Evolutionary conservation across 1,139 yeast species (phyloP), one percentile per base, ranked within the genome.

Genomic region (Suhomyces kunorum): DNA sequence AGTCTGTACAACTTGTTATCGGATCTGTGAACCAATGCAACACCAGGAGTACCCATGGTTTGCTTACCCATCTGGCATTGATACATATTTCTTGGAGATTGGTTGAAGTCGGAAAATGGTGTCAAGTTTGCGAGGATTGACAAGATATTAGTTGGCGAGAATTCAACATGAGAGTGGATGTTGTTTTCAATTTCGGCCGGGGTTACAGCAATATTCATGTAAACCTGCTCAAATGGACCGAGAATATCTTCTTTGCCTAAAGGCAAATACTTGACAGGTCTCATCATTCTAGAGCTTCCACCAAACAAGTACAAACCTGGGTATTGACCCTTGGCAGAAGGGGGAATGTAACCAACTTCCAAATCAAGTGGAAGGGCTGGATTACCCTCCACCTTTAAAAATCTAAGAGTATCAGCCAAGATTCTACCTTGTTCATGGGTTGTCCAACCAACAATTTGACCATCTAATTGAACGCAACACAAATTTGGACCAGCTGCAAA

Each of bases 21-120:
- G 1, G 96, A 86, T 66, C 99, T 80, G 63, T 90, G 96, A 34
- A 74, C 80, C 43, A 92, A 72, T 0, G 96, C 97, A 43, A 92
- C 96, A 69, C 98, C 98, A 7, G 98, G 98, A 5, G 98, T 92
- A 68, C 99, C 99, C 98, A 92, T 92, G 17, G 99, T 92, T 74
- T 92, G 99, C 71, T 92, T 92, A 80, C 98, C 98, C 99, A 92
- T 92, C 77, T 94, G 98, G 73, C 99, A 92, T 71, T 92, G 99
- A 64, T 92, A 92, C 98, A 94, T 92, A 64, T 92, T 92, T 81
- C 99, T 86, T 57, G 99, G 99, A 25, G 98, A 89, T 73, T 92
- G 99, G 66, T 92, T 92, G 72, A 92, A 94, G 66, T 92, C 98
- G 1, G 98, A 90, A 63, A 88, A 92, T 51, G 98, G 98, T 1